Evolutionary conservation across 177 flowering plant species (phyloP).

Genomic region (Tripterygium wilfordii): DNA sequence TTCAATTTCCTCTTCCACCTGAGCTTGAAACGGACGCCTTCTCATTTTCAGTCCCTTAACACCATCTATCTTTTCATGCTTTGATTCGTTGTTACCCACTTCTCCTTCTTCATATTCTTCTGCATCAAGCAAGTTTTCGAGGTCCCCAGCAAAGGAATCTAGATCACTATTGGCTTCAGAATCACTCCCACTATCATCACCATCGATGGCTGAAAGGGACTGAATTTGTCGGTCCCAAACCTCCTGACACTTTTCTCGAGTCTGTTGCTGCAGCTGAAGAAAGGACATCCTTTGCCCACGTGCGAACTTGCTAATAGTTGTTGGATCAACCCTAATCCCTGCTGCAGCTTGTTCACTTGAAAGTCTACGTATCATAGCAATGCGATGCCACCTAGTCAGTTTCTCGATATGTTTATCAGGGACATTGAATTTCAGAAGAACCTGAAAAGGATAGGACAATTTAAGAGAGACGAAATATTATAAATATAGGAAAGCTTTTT

Average conservation of each 20-base stretch:
- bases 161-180: slow-evolving; percentile 93
- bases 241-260: slow-evolving; percentile 96
- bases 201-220: slow-evolving; percentile 73
- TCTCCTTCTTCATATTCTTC: slow-evolving; percentile 86
- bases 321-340: slow-evolving; percentile 86
- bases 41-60: slow-evolving; percentile 93
- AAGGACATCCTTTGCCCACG: slow-evolving; percentile 99
- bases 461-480: background rate
- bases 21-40: slow-evolving; percentile 62
- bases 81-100: slow-evolving; percentile 44
- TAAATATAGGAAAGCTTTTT: background rate
- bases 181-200: slow-evolving; percentile 83
- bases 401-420: slow-evolving; percentile 87
- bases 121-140: slow-evolving; percentile 95
- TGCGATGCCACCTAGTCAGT: slow-evolving; percentile 95
- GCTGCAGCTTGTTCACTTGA: slow-evolving; percentile 98
- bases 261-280: slow-evolving; percentile 97
- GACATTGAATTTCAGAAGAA: slow-evolving; percentile 86
- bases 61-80: slow-evolving; percentile 58
- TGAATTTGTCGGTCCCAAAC: slow-evolving; percentile 94
- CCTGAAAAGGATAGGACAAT: slow-evolving; percentile 30
- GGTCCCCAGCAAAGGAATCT: slow-evolving; percentile 98
- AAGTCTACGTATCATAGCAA: slow-evolving; percentile 93
- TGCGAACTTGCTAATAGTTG: slow-evolving; percentile 85
- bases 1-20: slow-evolving; percentile 88